Evolutionary conservation across 805 yeast genomes (phyloP).

Genomic region (Yarrowia sp.): DNA sequence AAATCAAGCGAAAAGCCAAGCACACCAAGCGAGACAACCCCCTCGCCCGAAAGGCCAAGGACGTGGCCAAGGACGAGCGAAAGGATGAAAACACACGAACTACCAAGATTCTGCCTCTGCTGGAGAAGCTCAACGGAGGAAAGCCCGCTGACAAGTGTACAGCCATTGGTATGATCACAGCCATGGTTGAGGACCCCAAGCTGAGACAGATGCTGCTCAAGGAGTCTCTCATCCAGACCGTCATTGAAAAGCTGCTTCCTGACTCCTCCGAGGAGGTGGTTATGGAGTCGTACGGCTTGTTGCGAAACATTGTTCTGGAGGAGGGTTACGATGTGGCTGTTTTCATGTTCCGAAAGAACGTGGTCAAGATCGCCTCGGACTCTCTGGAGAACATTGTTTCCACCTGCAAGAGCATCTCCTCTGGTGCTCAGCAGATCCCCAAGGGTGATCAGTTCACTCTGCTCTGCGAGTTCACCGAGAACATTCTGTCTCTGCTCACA

Average conservation of each 20-base stretch:
- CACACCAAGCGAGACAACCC: conserved; percentile 39
- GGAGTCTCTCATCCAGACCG: conserved; percentile 63
- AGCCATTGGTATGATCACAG: conserved; percentile 71
- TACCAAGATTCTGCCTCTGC: conserved; percentile 64
- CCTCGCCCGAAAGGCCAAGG: conserved; percentile 39
- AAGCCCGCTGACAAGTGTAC: conserved; percentile 70
- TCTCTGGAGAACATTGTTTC: conserved; percentile 52
- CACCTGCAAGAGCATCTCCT: conserved; percentile 44
- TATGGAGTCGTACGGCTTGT: conserved; percentile 74
- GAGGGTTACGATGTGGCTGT: conserved; percentile 83
- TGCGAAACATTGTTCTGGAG: conserved; percentile 76
- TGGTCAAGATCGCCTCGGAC: conserved; percentile 60
- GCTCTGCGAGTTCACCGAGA: conserved; percentile 60
- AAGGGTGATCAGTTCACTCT: conserved; percentile 24
- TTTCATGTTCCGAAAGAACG: conserved; percentile 71
- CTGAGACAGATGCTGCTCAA: conserved; percentile 64
- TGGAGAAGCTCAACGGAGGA: conserved; percentile 60
- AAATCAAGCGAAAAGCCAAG: conserved; percentile 66
- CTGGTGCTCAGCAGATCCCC: conserved; percentile 28
- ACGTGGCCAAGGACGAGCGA: conserved; percentile 35
- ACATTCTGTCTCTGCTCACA: conserved; percentile 63
- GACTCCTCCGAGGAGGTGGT: conserved; percentile 74
- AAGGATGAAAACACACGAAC: conserved; percentile 51
- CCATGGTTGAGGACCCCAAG: conserved; percentile 65
- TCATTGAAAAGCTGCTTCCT: conserved; percentile 62